phyloP scores from a whole-genome alignment of 2,329 filamentous ascomycete genomes.

The Neonectria ditissima region DNA sequence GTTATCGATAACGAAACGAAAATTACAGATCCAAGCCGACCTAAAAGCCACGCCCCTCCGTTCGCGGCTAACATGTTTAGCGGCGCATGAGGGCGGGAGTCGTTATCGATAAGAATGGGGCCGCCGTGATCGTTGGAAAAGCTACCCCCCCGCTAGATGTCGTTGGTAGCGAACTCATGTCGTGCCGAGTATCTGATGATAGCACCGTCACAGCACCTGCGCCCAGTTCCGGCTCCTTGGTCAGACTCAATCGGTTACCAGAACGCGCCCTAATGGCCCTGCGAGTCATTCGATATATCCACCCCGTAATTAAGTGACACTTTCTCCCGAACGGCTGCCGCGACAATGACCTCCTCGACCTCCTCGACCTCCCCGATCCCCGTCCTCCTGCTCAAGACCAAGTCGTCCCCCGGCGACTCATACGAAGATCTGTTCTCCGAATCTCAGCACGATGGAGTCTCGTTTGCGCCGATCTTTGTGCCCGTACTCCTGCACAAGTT shows the following conservation, averaged over 20 bases:
- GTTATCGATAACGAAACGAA: constrained; percentile 21
- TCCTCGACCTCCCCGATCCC: constrained; percentile 47
- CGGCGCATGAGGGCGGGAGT: not conserved
- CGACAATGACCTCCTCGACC: constrained; percentile 28
- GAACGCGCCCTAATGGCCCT: not conserved
- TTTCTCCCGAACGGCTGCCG: not conserved
- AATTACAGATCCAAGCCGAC: not conserved
- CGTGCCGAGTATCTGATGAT: constrained; percentile 8
- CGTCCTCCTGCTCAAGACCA: constrained; percentile 82
- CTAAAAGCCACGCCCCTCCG: not conserved
- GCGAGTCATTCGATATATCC: constrained; percentile 24
- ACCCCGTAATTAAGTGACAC: constrained; percentile 19
- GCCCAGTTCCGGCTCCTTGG: not conserved
- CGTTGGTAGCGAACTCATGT: constrained; percentile 1
- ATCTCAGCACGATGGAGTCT: constrained; percentile 48
- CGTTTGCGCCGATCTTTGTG: constrained; percentile 76
- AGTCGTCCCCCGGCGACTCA: constrained; percentile 75
- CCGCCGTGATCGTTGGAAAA: constrained; percentile 2
- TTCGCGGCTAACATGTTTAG: not conserved
- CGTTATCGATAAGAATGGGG: constrained; percentile 19
- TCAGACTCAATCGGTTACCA: not conserved
- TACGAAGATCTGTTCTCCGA: constrained; percentile 76
- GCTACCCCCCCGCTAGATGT: not conserved
- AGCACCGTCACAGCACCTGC: not conserved
- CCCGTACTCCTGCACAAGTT: constrained; percentile 82